Evolutionary conservation across 2,329 filamentous ascomycete species (phyloP).

Genomic region (Aureobasidium pullulans): DNA sequence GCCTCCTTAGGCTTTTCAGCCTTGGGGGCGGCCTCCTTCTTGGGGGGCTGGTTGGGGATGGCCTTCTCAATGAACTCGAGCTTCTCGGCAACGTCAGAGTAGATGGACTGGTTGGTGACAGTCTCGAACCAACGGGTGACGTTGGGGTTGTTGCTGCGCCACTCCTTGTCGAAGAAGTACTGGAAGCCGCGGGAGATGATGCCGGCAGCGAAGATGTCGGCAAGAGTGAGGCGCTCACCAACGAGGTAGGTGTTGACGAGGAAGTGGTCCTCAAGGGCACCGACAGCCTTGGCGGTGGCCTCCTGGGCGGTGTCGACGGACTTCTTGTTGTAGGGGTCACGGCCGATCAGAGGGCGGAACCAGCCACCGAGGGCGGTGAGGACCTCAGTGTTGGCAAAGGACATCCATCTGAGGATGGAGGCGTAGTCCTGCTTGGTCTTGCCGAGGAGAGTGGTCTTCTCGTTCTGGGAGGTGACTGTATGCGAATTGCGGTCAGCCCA

Average conservation of each 20-base stretch:
- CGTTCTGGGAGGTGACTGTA: conserved; percentile 91
- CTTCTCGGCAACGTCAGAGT: conserved; percentile 69
- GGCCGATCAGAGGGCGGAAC: conserved; percentile 80
- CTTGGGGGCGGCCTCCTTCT: conserved; percentile 57
- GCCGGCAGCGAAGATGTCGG: conserved; percentile 78
- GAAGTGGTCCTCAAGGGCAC: conserved; percentile 78
- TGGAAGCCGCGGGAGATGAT: conserved; percentile 84
- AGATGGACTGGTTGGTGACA: conserved; percentile 86
- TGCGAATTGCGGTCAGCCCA: background rate
- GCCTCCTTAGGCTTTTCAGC: conserved; percentile 48
- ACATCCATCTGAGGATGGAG: conserved; percentile 97
- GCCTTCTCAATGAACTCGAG: conserved; percentile 75
- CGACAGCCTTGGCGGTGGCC: conserved; percentile 58
- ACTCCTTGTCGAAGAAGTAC: conserved; percentile 88
- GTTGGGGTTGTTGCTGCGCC: conserved; percentile 75
- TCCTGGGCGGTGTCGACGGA: conserved; percentile 72
- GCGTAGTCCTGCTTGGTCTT: conserved; percentile 99
- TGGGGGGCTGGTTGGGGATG: conserved; percentile 66
- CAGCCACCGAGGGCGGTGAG: conserved; percentile 65
- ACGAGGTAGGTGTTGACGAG: conserved; percentile 93
- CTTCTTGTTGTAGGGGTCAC: conserved; percentile 96
- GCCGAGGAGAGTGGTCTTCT: conserved; percentile 87
- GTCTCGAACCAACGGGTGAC: conserved; percentile 92
- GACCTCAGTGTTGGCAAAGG: conserved; percentile 87
- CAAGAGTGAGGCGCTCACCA: conserved; percentile 93